Base-by-base conservation (phyloP, 225 moss, liverwort and hornwort genomes). In the Antitrichia curtipendula region DNA sequence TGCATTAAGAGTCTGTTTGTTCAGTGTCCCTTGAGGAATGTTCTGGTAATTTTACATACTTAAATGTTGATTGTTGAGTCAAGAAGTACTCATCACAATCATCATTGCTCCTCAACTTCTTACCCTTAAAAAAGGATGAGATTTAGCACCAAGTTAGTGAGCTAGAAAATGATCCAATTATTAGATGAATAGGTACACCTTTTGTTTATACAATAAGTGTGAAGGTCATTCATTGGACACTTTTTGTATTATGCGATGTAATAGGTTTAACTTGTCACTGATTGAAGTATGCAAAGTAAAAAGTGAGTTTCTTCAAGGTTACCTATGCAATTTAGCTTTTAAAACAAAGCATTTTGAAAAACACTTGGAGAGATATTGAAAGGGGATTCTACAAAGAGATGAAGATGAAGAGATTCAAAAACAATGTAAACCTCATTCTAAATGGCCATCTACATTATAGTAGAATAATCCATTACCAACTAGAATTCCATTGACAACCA, bases 181-280 rank as follows among this genome's bases (percentile, higher is more conserved):
- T 34, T 36, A 36, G 15, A 22, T 14, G 14, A 53, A 53, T 23
- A 53, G 36, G 4, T 24, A 4, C 1, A 76, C 3, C 7, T 1
- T n/a, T 76, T n/a, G n/a, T 16, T 16, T 76, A 1, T 76, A 24
- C 0, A 36, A 1, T 6, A 16, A 13, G 6, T 53, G n/a, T n/a
- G 16, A 13, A 77, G 10, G n/a, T 54, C 25, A n/a, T n/a, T n/a
- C 6, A n/a, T 16, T 0, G 0, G 0, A 16, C 23, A 24, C 9
- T 54, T 76, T 76, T 36, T 36, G 36, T 36, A 8, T 36, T 23
- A 6, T n/a, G n/a, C n/a, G n/a, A n/a, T n/a, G n/a, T n/a, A n/a
- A n/a, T n/a, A n/a, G n/a, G n/a, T n/a, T n/a, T n/a, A n/a, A n/a
- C n/a, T n/a, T n/a, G n/a, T n/a, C n/a, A n/a, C n/a, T n/a, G n/a